phyloP scores from a whole-genome alignment of 768 basidiomycete genomes.

The Boletales sp. region DNA sequence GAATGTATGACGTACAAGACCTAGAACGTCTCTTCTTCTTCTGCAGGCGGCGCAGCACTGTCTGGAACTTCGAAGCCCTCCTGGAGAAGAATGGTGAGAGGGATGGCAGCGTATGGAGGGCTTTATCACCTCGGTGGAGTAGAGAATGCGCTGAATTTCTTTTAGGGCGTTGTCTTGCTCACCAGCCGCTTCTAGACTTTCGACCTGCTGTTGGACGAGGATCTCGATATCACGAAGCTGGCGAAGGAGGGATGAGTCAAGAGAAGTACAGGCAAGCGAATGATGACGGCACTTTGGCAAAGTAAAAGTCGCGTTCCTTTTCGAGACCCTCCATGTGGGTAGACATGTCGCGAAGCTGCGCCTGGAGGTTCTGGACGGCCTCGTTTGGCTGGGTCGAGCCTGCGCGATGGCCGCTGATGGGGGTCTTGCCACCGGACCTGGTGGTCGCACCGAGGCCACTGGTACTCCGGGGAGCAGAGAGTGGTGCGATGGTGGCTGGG shows the following conservation, averaged over 20 bases:
- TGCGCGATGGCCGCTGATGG: conserved; percentile 63
- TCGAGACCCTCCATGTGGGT: conserved; percentile 85
- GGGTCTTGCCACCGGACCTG: conserved; percentile 69
- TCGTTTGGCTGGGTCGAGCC: conserved; percentile 67
- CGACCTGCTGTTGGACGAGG: conserved; percentile 77
- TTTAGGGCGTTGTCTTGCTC: conserved; percentile 59
- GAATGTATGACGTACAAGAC: conserved; percentile 13
- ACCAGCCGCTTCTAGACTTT: conserved; percentile 52
- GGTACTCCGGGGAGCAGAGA: conserved; percentile 41
- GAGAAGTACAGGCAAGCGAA: conserved; percentile 1
- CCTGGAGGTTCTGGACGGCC: conserved; percentile 61
- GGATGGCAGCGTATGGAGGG: background rate
- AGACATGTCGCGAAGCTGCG: conserved; percentile 79
- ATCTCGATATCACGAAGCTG: conserved; percentile 97
- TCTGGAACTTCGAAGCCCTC: conserved; percentile 94
- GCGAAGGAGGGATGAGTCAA: conserved; percentile 1
- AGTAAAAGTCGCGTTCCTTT: conserved; percentile 98
- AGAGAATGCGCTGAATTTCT: conserved; percentile 89
- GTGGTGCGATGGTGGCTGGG: conserved; percentile 75
- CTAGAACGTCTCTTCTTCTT: conserved; percentile 83
- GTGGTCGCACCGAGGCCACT: conserved; percentile 35
- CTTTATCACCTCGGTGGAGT: conserved; percentile 79
- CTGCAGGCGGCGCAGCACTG: conserved; percentile 38
- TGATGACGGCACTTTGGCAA: conserved; percentile 72
- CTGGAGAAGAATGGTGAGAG: conserved; percentile 37